Percentiles rank a stretch among this genome's conserved stretches.
phyloP scores from a whole-genome alignment of 164 flowering plant genomes.

The Chloranthus sessilifolius region DNA sequence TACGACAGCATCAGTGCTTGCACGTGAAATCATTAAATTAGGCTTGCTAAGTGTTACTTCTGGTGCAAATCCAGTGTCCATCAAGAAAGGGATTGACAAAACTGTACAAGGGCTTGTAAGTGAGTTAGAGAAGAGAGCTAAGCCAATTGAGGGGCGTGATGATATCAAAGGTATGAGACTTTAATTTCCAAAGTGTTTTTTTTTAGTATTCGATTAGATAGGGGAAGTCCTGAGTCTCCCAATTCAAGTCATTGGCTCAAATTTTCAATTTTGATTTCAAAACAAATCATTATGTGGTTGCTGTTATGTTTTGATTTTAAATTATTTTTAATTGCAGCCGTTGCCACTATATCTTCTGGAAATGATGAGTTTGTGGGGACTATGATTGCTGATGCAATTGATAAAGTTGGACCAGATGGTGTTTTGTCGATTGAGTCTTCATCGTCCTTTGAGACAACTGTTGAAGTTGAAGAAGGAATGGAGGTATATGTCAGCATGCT shows the following conservation, averaged over 20 bases:
- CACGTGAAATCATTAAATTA: constrained; percentile 87
- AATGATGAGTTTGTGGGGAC: constrained; percentile 86
- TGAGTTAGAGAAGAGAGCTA: constrained; percentile 81
- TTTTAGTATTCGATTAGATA: too few species aligned
- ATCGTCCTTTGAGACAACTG: constrained; percentile 95
- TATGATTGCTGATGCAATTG: constrained; percentile 99
- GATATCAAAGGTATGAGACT: constrained; percentile 93
- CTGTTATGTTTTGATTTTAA: too few species aligned
- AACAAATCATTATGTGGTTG: too few species aligned
- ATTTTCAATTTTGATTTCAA: too few species aligned
- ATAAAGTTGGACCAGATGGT: constrained; percentile 98
- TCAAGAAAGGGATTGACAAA: constrained; percentile 93
- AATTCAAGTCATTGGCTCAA: too few species aligned
- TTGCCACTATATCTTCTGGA: constrained; percentile 95
- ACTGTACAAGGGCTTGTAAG: constrained; percentile 60
- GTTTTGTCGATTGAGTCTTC: constrained; percentile 98
- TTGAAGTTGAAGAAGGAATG: constrained; percentile 98
- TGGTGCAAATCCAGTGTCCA: constrained; percentile 92
- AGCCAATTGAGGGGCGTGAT: constrained; percentile 85
- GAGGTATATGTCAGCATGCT: too few species aligned
- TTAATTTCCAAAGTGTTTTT: too few species aligned
- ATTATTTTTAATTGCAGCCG: constrained; percentile 37
- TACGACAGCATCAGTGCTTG: constrained; percentile 92
- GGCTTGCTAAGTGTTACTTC: constrained; percentile 89
- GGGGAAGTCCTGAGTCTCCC: too few species aligned